Conservation (phyloP, 2,329 filamentous ascomycete genomes). For the Chrysosporium queenslandicum region DNA sequence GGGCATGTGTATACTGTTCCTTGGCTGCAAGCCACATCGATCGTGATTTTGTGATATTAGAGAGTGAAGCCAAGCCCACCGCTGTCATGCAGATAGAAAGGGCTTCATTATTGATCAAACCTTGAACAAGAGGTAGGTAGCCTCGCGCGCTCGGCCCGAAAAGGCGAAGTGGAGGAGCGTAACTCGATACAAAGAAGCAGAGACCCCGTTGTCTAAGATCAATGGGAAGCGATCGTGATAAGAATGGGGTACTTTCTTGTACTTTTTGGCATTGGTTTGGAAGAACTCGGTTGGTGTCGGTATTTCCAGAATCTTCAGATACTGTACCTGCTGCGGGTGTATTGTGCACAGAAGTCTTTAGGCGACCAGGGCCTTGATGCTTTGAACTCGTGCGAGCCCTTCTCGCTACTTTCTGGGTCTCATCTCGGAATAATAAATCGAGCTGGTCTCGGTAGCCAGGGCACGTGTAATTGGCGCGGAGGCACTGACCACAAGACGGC, state of each 20-base stretch:
- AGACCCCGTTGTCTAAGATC: slow-evolving; percentile 25
- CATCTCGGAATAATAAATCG: slow-evolving; percentile 56
- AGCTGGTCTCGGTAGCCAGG: slow-evolving; percentile 56
- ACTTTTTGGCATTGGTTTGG: background rate
- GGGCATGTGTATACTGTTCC: slow-evolving; percentile 46
- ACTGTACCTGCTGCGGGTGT: background rate
- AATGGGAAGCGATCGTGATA: slow-evolving; percentile 3
- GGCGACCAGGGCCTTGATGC: background rate
- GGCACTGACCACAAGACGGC: slow-evolving; percentile 54
- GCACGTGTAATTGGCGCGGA: slow-evolving; percentile 50
- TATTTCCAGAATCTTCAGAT: background rate
- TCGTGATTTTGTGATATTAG: slow-evolving; percentile 43
- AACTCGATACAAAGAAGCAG: slow-evolving; percentile 31
- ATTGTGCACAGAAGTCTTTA: background rate
- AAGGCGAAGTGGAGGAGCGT: slow-evolving; percentile 25
- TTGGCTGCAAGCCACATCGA: slow-evolving; percentile 41
- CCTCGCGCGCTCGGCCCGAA: slow-evolving; percentile 22
- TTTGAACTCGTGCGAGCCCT: slow-evolving; percentile 33
- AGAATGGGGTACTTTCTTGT: background rate
- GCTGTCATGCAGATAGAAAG: slow-evolving; percentile 45
- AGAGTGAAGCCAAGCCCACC: slow-evolving; percentile 49
- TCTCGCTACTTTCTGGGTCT: slow-evolving; percentile 52
- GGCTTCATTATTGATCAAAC: slow-evolving; percentile 22
- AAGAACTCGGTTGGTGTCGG: background rate
- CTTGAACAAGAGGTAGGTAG: slow-evolving; percentile 19